Base-by-base conservation (phyloP, 1,139 yeast genomes). In the Yamadazyma songkhlaensis region DNA sequence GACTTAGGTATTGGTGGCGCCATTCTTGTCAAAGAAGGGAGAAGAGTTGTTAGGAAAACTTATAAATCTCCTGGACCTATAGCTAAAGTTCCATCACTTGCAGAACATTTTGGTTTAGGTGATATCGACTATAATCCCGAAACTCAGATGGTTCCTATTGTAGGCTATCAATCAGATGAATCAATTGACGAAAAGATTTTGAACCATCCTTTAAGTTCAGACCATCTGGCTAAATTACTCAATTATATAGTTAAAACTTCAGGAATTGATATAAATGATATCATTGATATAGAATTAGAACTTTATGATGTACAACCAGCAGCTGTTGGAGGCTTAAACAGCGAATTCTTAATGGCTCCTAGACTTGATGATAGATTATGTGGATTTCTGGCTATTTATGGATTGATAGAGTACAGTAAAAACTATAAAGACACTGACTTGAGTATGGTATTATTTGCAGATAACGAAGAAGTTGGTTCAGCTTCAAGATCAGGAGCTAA, bases 1-100 rank as follows among this genome's bases (percentile, higher is more conserved):
- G 88, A 81, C 53, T 67, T 81, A 45, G 85, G 85, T 31, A 54
- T 81, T 39, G 87, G 83, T 36, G 88, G 88, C 23, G 64, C 80
- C 39, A 64, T 81, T 13, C 57, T 79, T 38, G 71, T 74, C 35
- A 66, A 60, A 45, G 64, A 54, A 32, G 33, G 23, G 9, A 37
- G 48, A 10, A 60, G 57, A 39, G 54, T 77, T 28, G 55, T 52
- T 8, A 59, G 75, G 17, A 66, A 62, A 38, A 58, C 80, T 49
- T 72, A 80, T 21, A 74, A 74, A 53, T 77, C 84, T 3, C 83
- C 84, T 6, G 73, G 71, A 42, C 85, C 86, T 40, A 70, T 81
- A 52, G 87, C 82, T 4, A 74, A 72, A 47, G 77, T 81, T 36
- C 84, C 87, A 3, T 66, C 82, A 1, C 62, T 80, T 48, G 86